Evolutionary conservation across 176 grass and related monocot genomes (phyloP).

Genomic region (Ananas comosus): DNA sequence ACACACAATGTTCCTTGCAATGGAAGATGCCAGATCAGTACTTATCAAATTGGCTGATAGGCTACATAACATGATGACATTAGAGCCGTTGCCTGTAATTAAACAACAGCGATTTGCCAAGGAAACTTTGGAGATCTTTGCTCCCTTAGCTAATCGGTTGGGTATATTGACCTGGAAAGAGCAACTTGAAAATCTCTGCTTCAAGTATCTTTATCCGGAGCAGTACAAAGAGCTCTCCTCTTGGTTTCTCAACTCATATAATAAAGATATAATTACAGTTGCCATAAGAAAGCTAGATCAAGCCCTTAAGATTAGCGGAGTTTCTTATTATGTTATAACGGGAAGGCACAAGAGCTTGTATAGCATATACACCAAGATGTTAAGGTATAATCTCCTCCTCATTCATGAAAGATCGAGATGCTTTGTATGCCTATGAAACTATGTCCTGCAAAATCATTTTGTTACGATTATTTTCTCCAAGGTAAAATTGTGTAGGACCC

Average conservation of each 20-base stretch:
- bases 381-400: slow-evolving; percentile 29
- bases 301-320: slow-evolving; percentile 49
- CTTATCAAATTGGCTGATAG: slow-evolving; percentile 24
- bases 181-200: slow-evolving; percentile 72
- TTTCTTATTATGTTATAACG: slow-evolving; percentile 48
- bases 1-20: slow-evolving; percentile 26
- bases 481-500: not conserved
- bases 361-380: slow-evolving; percentile 84
- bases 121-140: slow-evolving; percentile 76
- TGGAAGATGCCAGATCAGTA: slow-evolving; percentile 22
- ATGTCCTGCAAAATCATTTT: not conserved
- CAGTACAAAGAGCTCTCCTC: slow-evolving; percentile 45
- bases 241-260: slow-evolving; percentile 39
- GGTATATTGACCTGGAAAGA: slow-evolving; percentile 41
- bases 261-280: slow-evolving; percentile 60
- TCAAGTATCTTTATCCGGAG: slow-evolving; percentile 58
- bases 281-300: slow-evolving; percentile 47
- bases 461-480: not conserved
- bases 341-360: slow-evolving; percentile 76
- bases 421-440: not conserved
- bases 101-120: slow-evolving; percentile 63
- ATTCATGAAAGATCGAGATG: not conserved
- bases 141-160: slow-evolving; percentile 19
- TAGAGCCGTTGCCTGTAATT: slow-evolving; percentile 43
- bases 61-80: slow-evolving; percentile 32